phyloP scores from a whole-genome alignment of 83 land plant genomes.

The Picea abies region DNA sequence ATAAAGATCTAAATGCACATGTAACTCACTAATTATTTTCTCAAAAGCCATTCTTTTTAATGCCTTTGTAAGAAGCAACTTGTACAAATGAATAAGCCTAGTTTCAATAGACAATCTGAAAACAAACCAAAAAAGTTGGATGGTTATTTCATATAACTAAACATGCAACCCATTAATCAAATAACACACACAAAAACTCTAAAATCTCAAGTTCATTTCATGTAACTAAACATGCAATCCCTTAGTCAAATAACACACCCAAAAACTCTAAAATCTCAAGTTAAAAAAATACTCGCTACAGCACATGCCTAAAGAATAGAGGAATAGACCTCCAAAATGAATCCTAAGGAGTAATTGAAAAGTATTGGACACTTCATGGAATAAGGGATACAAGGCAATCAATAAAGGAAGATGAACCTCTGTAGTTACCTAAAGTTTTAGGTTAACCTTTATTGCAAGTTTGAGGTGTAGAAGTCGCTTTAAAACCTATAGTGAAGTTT shows the following conservation, averaged over 20 bases:
- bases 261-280: not conserved
- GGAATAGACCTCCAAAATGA: not conserved
- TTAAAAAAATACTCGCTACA: not conserved
- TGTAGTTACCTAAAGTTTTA: not conserved
- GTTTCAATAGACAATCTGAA: not conserved
- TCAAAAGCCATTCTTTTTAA: not conserved
- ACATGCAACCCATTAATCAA: not conserved
- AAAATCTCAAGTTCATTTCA: not conserved
- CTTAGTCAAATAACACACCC: not conserved
- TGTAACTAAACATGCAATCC: not conserved
- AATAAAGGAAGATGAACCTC: constrained; percentile 8
- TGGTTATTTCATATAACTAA: not conserved
- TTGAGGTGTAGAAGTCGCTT: not conserved
- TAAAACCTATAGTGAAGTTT: not conserved
- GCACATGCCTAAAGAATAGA: not conserved
- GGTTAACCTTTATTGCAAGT: not conserved
- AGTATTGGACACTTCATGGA: not conserved
- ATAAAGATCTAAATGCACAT: no score
- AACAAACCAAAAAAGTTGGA: not conserved
- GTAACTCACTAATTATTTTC: not conserved
- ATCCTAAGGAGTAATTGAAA: not conserved
- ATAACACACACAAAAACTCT: not conserved
- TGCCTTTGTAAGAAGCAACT: not conserved
- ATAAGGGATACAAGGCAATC: not conserved
- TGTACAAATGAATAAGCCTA: not conserved